A percentile compares a stretch with the other conserved stretches of the same genome.
Conservation (phyloP, 139 green algal species). For the Medakamo hakoo region DNA sequence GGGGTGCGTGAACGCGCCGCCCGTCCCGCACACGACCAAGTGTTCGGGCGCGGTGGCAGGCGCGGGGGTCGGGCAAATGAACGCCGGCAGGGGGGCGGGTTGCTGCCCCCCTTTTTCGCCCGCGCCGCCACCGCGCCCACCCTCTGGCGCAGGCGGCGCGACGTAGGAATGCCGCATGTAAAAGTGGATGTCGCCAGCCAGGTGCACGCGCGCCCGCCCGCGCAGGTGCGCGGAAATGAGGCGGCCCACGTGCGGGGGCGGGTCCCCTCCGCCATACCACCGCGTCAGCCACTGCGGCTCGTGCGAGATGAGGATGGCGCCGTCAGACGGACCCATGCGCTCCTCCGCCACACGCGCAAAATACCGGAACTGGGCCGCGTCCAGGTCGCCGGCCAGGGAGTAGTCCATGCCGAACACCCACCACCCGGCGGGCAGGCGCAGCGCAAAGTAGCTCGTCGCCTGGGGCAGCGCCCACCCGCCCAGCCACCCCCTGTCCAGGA, state of each 20-base stretch:
- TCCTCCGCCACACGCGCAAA: conserved; percentile 73
- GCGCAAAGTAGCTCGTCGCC: conserved; percentile 74
- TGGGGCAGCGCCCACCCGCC: conserved; percentile 77
- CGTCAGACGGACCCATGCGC: conserved; percentile 44
- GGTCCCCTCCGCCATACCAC: conserved; percentile 45
- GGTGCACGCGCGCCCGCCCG: conserved; percentile 44
- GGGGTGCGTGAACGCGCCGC: conserved; percentile 74
- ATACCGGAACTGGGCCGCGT: conserved; percentile 25
- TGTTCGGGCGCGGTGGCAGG: conserved; percentile 42
- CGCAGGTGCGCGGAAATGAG: conserved; percentile 58
- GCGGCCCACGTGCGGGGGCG: conserved; percentile 52
- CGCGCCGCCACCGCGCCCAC: too few species aligned
- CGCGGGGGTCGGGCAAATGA: conserved; percentile 6
- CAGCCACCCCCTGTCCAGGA: conserved; percentile 12
- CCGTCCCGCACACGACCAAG: conserved; percentile 55
- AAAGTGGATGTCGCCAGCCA: conserved; percentile 80
- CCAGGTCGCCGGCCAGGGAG: conserved; percentile 41
- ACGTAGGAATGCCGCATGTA: conserved; percentile 67
- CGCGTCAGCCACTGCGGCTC: conserved; percentile 67
- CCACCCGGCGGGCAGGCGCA: conserved; percentile 66
- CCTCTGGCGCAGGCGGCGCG: not conserved
- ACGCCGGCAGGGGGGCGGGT: conserved; percentile 5
- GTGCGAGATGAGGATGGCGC: conserved; percentile 73
- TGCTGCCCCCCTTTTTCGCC: too few species aligned
- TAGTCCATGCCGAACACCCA: conserved; percentile 82